Base-by-base conservation (phyloP, 75 land plant species). In the Picea sitchensis region DNA sequence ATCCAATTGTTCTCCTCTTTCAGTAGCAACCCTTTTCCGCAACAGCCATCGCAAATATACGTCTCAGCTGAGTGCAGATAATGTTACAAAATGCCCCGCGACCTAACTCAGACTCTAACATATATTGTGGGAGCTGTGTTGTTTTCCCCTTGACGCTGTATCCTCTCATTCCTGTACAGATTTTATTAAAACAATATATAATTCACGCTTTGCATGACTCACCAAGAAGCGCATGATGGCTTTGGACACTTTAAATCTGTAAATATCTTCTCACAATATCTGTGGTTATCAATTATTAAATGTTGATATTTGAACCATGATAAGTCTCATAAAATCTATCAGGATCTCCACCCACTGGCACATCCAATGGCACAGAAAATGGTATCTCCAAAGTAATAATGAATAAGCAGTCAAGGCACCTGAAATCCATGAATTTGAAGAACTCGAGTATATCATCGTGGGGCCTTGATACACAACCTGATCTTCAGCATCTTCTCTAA, bases 11-110 rank as follows among this genome's bases (percentile, higher is more conserved):
- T 85, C 87, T 41, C 87, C 83, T 38, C 84, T 79, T 56, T 85
- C 84, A 34, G 58, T 18, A 14, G 87, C 84, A 56, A 85, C 87
- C 57, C 87, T 80, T 80, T 59, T 83, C 84, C 0, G 83, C 83
- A n/a, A 82, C 80, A n/a, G 84, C 78, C 8, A 82, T 71, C 15
- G 84, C 83, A 36, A 83, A 85, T n/a, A 85, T 85, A 20, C 78
- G 89, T 80, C 99, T 87, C 57, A 98, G 98, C 75, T 96, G 98
- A 17, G 98, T 96, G 80, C 99, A 96, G 54, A 96, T 96, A 61
- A 96, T 94, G 82, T 80, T 96, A 78, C 98, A 94, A 60, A 89
- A 86, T 78, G 92, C 97, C 76, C 98, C 98, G 54, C 98, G 89
- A 21, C 98, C 95, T 85, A 92, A 92, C 79, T 90, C 94, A 59